These are phyloP conservation scores for Russula compacta DNA, from an alignment of 768 basidiomycete species.

Conservation along the genomic window DNA sequence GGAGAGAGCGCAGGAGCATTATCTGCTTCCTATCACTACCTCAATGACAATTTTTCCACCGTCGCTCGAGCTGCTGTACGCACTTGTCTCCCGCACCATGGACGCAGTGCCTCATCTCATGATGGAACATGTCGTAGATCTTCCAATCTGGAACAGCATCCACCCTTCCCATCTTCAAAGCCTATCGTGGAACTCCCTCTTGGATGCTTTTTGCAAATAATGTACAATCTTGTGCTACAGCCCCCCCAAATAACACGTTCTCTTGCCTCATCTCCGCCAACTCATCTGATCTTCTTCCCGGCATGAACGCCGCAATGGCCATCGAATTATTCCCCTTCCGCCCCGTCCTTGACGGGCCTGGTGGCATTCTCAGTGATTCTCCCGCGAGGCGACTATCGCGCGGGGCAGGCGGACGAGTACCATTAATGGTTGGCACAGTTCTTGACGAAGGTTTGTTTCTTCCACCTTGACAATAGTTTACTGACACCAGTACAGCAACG, in stretches of 20 bases:
- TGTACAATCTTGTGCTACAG: constrained; percentile 29
- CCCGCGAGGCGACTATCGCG: constrained; percentile 29
- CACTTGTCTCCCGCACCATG: neutral
- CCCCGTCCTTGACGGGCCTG: constrained; percentile 36
- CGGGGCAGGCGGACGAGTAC: constrained; percentile 31
- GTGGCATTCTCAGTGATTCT: constrained; percentile 32
- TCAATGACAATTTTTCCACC: constrained; percentile 24
- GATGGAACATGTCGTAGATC: constrained; percentile 27
- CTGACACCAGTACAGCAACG: constrained; percentile 26
- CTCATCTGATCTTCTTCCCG: constrained; percentile 14
- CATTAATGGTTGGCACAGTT: constrained; percentile 38
- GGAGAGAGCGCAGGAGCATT: constrained; percentile 36
- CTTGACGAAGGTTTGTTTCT: constrained; percentile 36
- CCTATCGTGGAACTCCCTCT: constrained; percentile 27
- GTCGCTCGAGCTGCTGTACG: constrained; percentile 23
- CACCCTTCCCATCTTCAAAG: constrained; percentile 25
- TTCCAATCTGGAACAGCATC: constrained; percentile 35
- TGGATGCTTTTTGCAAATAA: constrained; percentile 34
- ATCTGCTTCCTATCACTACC: constrained; percentile 25
- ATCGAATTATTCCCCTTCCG: constrained; percentile 28
- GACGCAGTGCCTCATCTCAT: neutral
- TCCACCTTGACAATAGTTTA: neutral
- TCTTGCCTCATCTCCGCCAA: constrained; percentile 25
- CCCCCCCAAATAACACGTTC: constrained; percentile 28
- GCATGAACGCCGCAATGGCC: constrained; percentile 22